Base-by-base conservation (phyloP, 768 basidiomycete species). In the Psilocybe sp. region DNA sequence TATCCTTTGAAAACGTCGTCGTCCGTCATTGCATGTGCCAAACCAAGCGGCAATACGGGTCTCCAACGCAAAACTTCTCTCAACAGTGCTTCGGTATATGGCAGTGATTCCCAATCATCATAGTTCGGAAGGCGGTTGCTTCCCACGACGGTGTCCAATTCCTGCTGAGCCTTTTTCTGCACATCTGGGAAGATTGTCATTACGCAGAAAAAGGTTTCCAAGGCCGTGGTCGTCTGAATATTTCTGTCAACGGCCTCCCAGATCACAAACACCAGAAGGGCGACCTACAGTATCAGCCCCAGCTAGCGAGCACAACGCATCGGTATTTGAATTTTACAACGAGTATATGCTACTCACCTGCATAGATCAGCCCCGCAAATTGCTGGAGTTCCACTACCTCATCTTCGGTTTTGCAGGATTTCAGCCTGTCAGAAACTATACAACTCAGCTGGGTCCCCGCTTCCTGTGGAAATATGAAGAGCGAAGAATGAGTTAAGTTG, bases 121-220 rank as follows among this genome's bases (percentile, higher is more conserved):
- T 58, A 57, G 2, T 49, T 57, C 1, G 63, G 58, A 12, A 69
- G 51, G 10, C 67, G 49, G n/a, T 63, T 58, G 9, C 37, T 44
- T 4, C 66, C 67, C 2, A 67, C 44, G 11, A 68, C 51, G 0
- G 49, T 37, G 50, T 70, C 66, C 12, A 71, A 56, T 50, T 69
- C 69, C 15, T 45, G 52, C 51, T 65, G 70, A 2, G 64, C 69
- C 40, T 62, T 62, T 8, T 43, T 50, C 46, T 68, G 67, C 3
- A 58, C 55, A 1, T 69, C 58, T 1, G 69, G 68, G 49, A 62
- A 57, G 13, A 56, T 46, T 9, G 61, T 39, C 62, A 70, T 61
- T 8, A 63, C 60, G 12, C 65, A 52, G 23, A 70, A 48, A 54
- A 69, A 64, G 5, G 57, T 50, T 19, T 40, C 28, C 6, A 42